These are phyloP conservation scores for Gaeumannomyces sp. DNA, from an alignment of 2,329 filamentous ascomycete genomes.

Conservation along the genomic window DNA sequence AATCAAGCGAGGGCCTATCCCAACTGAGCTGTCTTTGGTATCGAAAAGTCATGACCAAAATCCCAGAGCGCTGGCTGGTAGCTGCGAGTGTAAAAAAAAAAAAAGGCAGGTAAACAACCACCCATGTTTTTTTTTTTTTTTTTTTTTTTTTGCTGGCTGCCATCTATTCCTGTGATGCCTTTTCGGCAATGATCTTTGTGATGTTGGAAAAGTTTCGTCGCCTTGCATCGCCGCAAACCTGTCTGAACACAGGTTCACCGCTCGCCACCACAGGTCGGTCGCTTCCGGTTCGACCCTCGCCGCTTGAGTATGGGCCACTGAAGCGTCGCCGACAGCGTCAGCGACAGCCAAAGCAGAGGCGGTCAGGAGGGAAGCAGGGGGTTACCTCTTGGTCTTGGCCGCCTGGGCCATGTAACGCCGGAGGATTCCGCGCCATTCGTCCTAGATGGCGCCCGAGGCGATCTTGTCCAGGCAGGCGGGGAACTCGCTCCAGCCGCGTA, in stretches of 20 bases:
- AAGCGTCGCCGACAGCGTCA: background rate
- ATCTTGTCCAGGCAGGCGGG: constrained; percentile 39
- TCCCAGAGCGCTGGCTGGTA: background rate
- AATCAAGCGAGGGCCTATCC: background rate
- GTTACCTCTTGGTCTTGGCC: background rate
- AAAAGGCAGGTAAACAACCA: no score
- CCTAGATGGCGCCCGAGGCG: constrained; percentile 29
- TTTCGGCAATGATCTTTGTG: background rate
- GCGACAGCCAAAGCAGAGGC: no score
- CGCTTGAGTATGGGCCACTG: background rate
- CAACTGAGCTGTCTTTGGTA: background rate
- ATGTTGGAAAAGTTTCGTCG: background rate
- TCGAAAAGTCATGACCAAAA: background rate
- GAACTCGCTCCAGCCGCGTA: constrained; percentile 54
- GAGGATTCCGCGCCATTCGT: background rate
- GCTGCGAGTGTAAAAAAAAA: background rate
- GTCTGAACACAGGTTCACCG: background rate
- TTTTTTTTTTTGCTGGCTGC: no score
- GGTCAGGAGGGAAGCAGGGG: background rate
- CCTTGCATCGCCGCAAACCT: background rate
- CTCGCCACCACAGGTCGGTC: background rate
- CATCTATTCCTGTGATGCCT: background rate
- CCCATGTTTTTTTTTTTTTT: no score
- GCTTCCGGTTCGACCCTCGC: background rate
- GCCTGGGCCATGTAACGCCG: background rate